Evolutionary conservation across 2,329 filamentous ascomycete genomes (phyloP), one percentile per base, ranked within the genome.

Genomic region (Sclerotinia sclerotiorum): DNA sequence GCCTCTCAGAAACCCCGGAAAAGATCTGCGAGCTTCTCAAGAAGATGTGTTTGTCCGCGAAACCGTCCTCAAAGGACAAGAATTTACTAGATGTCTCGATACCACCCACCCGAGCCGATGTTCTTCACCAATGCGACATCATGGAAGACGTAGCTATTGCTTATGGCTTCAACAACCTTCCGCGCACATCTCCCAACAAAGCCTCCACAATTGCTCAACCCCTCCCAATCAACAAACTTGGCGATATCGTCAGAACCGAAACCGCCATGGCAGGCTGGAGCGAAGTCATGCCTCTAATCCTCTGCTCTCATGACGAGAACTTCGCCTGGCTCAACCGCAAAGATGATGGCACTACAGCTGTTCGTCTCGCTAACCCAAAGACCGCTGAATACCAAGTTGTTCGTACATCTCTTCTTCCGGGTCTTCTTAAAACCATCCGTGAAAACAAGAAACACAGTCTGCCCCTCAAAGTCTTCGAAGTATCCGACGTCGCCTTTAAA

Each of bases 91-190:
- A 96, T 76, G 89, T 98, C 39, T 85, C 89, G 48, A 87, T 98
- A 32, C 95, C 95, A 11, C 88, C 94, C 44, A 98, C 94, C 58
- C 88, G 95, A 71, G 94, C 95, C 60, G 95, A 99, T 79, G 90
- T 99, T 54, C 88, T 99, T 44, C 95, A 99, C 80, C 91, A 97
- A 78, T 96, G 93, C 75, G 95, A 99, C 78, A 92, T 99, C 74
- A 99, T 99, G 94, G 95, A 99, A 82, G 96, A 99, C 78, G 89
- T 96, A 27, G 95, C 93, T 52, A 95, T 99, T 72, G 93, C 93
- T 65, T 97, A 98, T 79, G 95, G 96, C 73, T 99, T 97, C 86
- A 99, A 99, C 84, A 93, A 91, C 72, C 89, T 99, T 24, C 94
- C 94, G 1, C 90, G 93, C 65, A 88, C 90, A 61, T 93, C 94